Evolutionary conservation across 1,139 yeast genomes (phyloP).

Genomic region (Suhomyces coccinellae): DNA sequence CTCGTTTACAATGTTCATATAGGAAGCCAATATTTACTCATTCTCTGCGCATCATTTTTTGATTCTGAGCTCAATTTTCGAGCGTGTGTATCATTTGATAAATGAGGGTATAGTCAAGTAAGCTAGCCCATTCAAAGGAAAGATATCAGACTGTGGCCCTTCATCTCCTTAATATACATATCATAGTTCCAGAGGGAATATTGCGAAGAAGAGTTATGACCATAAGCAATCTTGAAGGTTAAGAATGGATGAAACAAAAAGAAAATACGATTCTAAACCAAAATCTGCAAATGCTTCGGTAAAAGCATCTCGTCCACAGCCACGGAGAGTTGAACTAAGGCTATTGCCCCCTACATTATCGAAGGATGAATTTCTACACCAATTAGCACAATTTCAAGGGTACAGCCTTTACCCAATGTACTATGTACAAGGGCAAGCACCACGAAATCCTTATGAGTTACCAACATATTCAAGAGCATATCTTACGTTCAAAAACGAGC

Average conservation of each 20-base stretch:
- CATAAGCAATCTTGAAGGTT: not conserved
- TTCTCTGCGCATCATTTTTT: not conserved
- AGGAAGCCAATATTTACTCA: not conserved
- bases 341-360: slow-evolving; percentile 36
- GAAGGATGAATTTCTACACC: slow-evolving; percentile 25
- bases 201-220: not conserved
- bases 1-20: slow-evolving; percentile 13
- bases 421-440: slow-evolving; percentile 33
- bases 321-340: slow-evolving; percentile 30
- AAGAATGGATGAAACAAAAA: not conserved
- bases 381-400: slow-evolving; percentile 9
- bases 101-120: no score
- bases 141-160: no score
- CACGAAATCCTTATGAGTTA: slow-evolving; percentile 26
- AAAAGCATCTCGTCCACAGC: not conserved
- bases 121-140: no score
- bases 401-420: slow-evolving; percentile 19
- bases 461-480: slow-evolving; percentile 34
- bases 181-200: no score
- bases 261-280: not conserved
- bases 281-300: not conserved
- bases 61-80: not conserved
- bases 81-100: no score
- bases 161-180: no score
- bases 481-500: slow-evolving; percentile 21